Base-by-base conservation (phyloP, 2,329 filamentous ascomycete genomes). In the Fusarium chuoi region DNA sequence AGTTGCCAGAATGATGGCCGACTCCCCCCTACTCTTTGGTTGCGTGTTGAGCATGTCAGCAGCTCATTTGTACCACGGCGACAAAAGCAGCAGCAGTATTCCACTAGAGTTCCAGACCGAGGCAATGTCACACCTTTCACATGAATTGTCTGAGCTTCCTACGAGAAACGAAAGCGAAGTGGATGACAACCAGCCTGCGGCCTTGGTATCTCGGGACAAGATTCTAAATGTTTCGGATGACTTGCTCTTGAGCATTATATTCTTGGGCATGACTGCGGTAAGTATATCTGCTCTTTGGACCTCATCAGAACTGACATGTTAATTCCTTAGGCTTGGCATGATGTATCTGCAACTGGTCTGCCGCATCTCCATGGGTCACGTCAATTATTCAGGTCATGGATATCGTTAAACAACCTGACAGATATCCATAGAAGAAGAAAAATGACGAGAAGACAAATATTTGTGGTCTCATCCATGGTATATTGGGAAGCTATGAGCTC, bases 401-500 rank as follows among this genome's bases (percentile, higher is more conserved):
- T 73, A 51, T 6, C 38, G 6, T 44, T 35, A 10, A 70, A 68
- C 17, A 22, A 30, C 9, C 10, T 71, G 2, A 38, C 48, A 20
- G 18, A 60, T 6, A 20, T 45, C 5, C 9, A 51, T 0, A 52
- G 17, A 6, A 20, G 36, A 6, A 33, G 12, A 2, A n/a, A 30
- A 13, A 55, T 73, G 33, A 62, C 35, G 5, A 48, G 35, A 33
- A 60, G 30, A 14, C 60, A 74, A 42, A 54, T 14, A 10, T 71
- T 73, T 15, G 33, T 74, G 6, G 48, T 68, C 6, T 73, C 70
- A 3, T 73, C 63, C 1, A 74, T 74, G 67, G 62, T 73, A 8
- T 74, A 74, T 51, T 74, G 67, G 70, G 72, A 74, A 41, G 63
- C 70, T 4, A 65, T 74, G 70, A 51, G 46, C 18, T 73, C 70